A percentile compares a stretch with the other conserved stretches of the same genome.
Conservation (phyloP, 2,329 filamentous ascomycete genomes). For the Scedosporium dehoogii region DNA sequence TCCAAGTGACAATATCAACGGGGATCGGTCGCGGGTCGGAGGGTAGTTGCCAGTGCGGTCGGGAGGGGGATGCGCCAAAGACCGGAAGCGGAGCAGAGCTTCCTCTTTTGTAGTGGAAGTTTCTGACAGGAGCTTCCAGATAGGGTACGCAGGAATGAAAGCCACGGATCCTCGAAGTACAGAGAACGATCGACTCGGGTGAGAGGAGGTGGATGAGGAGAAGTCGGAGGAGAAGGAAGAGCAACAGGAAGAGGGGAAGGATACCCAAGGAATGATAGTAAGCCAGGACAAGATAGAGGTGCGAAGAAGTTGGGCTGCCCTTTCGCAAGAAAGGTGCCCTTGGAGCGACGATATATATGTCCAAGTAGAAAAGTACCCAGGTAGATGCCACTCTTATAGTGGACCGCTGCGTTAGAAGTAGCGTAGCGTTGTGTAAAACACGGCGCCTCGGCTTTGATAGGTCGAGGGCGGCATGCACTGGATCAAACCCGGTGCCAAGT, state of each 20-base stretch:
- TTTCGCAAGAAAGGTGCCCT: neutral
- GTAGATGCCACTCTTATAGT: neutral
- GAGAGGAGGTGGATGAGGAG: neutral
- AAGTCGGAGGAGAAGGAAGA: neutral
- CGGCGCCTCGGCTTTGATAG: neutral
- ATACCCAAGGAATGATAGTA: neutral
- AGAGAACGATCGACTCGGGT: neutral
- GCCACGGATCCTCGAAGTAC: neutral
- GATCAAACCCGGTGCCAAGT: conserved; percentile 5
- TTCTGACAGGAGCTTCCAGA: too few relatives aligned
- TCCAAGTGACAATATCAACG: too few relatives aligned
- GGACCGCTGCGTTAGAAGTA: neutral
- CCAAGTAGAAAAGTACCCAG: neutral
- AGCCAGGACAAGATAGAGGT: neutral
- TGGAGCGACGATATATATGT: conserved; percentile 1
- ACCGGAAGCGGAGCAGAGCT: too few relatives aligned
- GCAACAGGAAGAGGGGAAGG: neutral
- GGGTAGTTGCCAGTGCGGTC: too few relatives aligned
- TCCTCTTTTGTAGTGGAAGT: too few relatives aligned
- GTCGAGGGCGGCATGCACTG: neutral
- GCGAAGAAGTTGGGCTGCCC: neutral
- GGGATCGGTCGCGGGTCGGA: too few relatives aligned
- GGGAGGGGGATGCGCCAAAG: too few relatives aligned
- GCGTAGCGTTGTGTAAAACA: neutral
- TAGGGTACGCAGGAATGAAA: neutral